Evolutionary conservation across 208 protist genomes (phyloP).

Genomic region (Acanthamoeba triangularis): DNA sequence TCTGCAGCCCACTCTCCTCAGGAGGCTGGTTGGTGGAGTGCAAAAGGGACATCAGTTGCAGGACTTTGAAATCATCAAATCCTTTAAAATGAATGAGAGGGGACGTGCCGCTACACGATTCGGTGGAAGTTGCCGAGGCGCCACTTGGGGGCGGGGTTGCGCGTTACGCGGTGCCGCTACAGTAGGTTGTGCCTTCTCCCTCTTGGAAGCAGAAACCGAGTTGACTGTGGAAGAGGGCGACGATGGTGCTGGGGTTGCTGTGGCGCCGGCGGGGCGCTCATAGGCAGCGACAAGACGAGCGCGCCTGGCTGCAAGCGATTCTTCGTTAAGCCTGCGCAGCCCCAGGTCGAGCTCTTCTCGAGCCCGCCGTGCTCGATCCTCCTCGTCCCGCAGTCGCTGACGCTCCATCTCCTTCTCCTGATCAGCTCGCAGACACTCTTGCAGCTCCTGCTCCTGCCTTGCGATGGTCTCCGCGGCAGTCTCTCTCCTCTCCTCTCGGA

Average conservation of each 20-base stretch:
- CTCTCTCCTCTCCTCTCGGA: not conserved
- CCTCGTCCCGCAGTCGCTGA: not conserved
- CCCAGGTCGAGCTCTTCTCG: not conserved
- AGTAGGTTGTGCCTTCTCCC: too few species aligned
- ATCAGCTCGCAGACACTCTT: not conserved
- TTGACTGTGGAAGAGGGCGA: not conserved
- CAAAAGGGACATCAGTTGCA: too few species aligned
- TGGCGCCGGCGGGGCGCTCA: not conserved
- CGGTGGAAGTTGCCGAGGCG: too few species aligned
- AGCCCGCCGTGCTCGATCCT: not conserved
- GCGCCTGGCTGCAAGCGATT: not conserved
- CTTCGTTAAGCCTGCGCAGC: not conserved
- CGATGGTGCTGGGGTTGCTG: not conserved
- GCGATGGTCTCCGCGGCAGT: not conserved
- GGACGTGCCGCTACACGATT: too few species aligned
- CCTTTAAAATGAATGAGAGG: too few species aligned
- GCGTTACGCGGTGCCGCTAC: too few species aligned
- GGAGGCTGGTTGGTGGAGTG: not conserved
- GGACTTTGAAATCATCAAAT: too few species aligned
- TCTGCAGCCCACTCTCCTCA: not conserved
- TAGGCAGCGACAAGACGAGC: not conserved
- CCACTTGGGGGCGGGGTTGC: too few species aligned
- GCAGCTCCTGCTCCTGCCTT: not conserved
- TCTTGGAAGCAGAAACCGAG: not conserved
- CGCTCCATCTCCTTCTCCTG: slow-evolving; percentile 1